Evolutionary conservation across 176 grass and related monocot species (phyloP), one percentile per base, ranked within the genome.

Genomic region (Triticum timopheevii): DNA sequence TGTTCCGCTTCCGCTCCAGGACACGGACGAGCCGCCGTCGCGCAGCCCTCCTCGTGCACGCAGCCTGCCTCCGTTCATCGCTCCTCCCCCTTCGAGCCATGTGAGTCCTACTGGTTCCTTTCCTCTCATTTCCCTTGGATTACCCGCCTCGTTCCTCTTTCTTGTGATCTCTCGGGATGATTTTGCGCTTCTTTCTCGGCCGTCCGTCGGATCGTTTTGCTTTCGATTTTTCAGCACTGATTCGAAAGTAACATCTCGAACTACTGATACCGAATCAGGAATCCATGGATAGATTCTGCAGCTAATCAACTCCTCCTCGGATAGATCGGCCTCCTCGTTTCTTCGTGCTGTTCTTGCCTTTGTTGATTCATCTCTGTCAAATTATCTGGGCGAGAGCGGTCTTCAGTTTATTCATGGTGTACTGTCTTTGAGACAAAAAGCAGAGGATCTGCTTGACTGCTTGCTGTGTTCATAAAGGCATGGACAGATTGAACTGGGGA

Each of bases 61-160:
- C 20, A 15, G 31, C 2, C 19, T 61, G 65, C 70, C 25, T 72
- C 65, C 8, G 73, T 65, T 25, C 20, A 31, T 20, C 44, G 71
- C 44, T 31, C 10, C 69, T 28, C 40, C 45, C 19, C 13, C 34
- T 16, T 38, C 4, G 17, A 19, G 47, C 6, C 25, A 15, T 36
- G 89, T 86, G 71, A 86, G 83, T 69, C 63, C 44, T 10, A 2
- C 49, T 22, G 80, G 61, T 84, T 76, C 68, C 30, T 33, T 35
- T 25, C 73, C 68, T 40, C 42, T 28, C 49, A 28, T 78, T 40
- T 36, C 66, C 33, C 64, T 38, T 16, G 2, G 49, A 61, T 67
- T 34, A 6, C 33, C 5, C 64, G 1, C 58, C 65, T 4, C 10
- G 20, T 71, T 39, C 52, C 9, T 68, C 13, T 77, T 45, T 61